Base-by-base conservation (phyloP, 2,329 filamentous ascomycete species). In the Pseudofabraea citricarpa region DNA sequence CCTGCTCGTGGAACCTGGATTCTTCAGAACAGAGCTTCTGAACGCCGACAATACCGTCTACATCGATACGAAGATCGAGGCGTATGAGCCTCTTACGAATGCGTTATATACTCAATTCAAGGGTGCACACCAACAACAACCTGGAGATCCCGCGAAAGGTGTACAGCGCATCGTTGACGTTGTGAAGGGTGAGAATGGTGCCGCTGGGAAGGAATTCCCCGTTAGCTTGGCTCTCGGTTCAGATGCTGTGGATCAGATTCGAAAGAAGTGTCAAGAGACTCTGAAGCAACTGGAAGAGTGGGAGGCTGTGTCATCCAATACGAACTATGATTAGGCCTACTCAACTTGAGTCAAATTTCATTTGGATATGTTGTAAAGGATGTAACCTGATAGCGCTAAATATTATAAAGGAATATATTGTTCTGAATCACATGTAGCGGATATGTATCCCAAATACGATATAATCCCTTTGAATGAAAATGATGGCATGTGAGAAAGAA, bases 61-160 rank as follows among this genome's bases (percentile, higher is more conserved):
- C 10, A 10, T 19, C n/a, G 48, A 40, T 59, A 60, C 46, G 61
- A 65, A 48, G 47, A 48, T 36, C 54, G 52, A 26, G 52, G 56
- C 1, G 20, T 43, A 2, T 54, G 59, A 22, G 50, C 15, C 26
- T 18, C 7, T 41, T 16, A n/a, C 24, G 4, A 56, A 68, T 40
- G 55, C 49, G 15, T 33, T 43, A 2, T 47, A 77, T 23, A 56
- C 59, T 3, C 29, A 36, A 2, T 57, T 60, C 7, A 61, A 80
- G 44, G 64, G 70, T 13, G 68, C 71, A 0, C 13, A 19, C 18
- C n/a, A 19, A 10, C 32, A 35, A 19, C 77, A 82, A 61, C 68
- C 64, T 0, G 79, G 78, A 0, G 75, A 82, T 53, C 67, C 77
- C 3, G 60, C 57, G 16, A 79, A 79, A 64, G 79, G 72, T 0